Base-by-base conservation (phyloP, 345 rosid genomes). In the Camelina laxa region DNA sequence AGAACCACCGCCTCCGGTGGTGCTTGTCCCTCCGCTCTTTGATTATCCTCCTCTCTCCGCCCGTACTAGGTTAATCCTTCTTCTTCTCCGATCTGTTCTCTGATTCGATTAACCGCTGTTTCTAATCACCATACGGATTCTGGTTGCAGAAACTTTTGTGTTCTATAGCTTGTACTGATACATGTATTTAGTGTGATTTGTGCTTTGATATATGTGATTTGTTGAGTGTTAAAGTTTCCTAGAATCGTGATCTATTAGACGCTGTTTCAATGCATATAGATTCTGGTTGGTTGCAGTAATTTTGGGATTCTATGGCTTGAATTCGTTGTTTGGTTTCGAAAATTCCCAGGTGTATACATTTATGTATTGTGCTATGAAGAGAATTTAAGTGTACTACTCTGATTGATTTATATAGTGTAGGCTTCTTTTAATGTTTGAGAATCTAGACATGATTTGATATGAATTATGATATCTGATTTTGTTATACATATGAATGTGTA, bases 21-120 rank as follows among this genome's bases (percentile, higher is more conserved):
- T 93, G 14, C 85, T 93, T 16, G 96, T 93, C 13, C 98, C 98
- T 33, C 96, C 97, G 15, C 92, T 91, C 69, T 91, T 91, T 75
- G 98, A 91, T 65, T 93, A 84, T 80, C 98, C 97, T 30, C 98
- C 98, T 13, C 87, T 93, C 38, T 91, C 92, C 15, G 92, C 92
- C 61, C 97, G 98, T 49, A 85, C 77, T 82, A 88, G 98, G 97
- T 89, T 4, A 4, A 33, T 30, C 42, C 19, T 77, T 77, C 50
- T 57, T 56, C 71, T 41, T 54, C 17, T 5, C 20, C 56, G 7
- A 17, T 27, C 36, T 36, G 10, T 9, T 20, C 35, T 24, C 27
- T 24, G 27, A 38, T 38, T 21, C 9, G 50, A 47, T 48, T 35
- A 33, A 2, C 14, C 10, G 9, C n/a, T 48, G 69, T 30, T 58